Evolutionary conservation across 306 rosid species (phyloP).

Genomic region (Lotus japonicus): DNA sequence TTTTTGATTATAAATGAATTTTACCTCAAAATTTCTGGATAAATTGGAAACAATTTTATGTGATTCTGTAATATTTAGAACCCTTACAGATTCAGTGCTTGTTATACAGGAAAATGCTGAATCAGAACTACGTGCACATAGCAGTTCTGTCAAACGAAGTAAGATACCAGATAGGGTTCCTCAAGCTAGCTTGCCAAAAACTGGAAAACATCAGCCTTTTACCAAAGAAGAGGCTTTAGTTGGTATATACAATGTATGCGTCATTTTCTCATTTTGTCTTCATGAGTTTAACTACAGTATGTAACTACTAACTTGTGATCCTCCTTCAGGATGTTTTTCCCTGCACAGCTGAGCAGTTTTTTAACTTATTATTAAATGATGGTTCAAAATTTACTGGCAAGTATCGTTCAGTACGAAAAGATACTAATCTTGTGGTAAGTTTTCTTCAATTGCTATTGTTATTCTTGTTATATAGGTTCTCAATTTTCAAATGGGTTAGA

Average conservation of each 20-base stretch:
- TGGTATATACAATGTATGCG: constrained; percentile 66
- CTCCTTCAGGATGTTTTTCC: constrained; percentile 73
- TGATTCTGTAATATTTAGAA: no score
- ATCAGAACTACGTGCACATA: constrained; percentile 94
- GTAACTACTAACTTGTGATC: constrained; percentile 19
- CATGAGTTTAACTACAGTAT: not conserved
- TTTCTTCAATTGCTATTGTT: constrained; percentile 20
- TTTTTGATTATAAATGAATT: not conserved
- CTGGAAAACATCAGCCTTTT: constrained; percentile 59
- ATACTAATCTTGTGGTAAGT: constrained; percentile 87
- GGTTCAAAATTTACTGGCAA: constrained; percentile 57
- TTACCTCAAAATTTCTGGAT: not conserved
- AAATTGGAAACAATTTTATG: constrained; percentile 1
- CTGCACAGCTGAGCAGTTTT: constrained; percentile 74
- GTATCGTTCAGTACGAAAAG: constrained; percentile 71
- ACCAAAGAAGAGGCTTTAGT: constrained; percentile 70
- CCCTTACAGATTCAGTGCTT: no score
- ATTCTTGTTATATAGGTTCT: not conserved
- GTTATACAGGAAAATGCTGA: constrained; percentile 73
- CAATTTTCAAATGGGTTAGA: not conserved
- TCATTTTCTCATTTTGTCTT: constrained; percentile 16
- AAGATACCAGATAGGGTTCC: constrained; percentile 42
- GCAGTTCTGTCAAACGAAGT: constrained; percentile 74
- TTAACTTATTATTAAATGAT: constrained; percentile 56
- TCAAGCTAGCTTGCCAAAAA: constrained; percentile 43